Evolutionary conservation across 257 asterid species (phyloP), one percentile per base, ranked within the genome.

Genomic region (Solanum boliviense): DNA sequence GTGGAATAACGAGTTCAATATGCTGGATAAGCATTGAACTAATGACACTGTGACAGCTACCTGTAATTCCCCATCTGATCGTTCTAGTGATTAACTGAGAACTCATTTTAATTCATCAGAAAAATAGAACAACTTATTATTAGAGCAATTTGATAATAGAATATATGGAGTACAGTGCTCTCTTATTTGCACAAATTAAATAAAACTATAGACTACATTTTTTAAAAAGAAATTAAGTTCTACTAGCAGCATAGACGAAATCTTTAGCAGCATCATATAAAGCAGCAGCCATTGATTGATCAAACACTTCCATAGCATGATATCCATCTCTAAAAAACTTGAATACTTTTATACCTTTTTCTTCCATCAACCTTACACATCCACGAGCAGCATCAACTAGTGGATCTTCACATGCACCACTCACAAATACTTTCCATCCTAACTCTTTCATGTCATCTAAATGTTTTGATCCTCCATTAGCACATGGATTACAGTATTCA

Each of bases 261-360:
- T 86, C 88, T 82, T 86, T 92, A 35, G 56, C 20, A 13, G 74
- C 84, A 32, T 76, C 90, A 84, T 73, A 91, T 15, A 92, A 74
- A 5, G 94, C 91, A 0, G 52, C 88, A 0, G 94, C 86, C 88
- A 67, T 88, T 29, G 90, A 70, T 13, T 86, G 88, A 78, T 92
- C 93, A 58, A 91, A 91, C 3, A 91, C 90, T 89, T 92, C 94
- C 92, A 92, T 89, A 8, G 87, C 93, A 86, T 92, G 94, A 84
- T 88, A 92, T 0, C 94, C 94, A 84, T 91, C 94, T 4, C 90
- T 27, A 60, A 88, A 86, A 18, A 88, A 89, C 84, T 39, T 87
- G 29, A 39, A 46, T 0, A 90, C 86, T 7, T 48, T 72, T 34
- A 91, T 21, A 34, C 92, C 94, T 76, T 87, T 89, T 8, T 41